phyloP scores from a whole-genome alignment of 1,284 basidiomycete species.

The Naganishia cerealis region DNA sequence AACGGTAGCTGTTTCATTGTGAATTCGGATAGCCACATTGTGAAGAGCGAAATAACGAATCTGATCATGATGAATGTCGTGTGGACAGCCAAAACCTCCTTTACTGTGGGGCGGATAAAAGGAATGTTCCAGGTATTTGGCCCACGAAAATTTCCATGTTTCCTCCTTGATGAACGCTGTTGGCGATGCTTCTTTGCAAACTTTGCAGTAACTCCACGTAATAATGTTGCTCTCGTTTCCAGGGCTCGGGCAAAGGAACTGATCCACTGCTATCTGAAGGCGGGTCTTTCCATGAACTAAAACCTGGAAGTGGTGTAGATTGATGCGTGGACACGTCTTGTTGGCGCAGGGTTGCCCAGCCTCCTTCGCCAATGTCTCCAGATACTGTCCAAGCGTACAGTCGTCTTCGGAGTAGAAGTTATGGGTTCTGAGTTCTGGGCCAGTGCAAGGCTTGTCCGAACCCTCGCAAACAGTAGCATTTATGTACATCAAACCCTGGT shows the following conservation, averaged over 20 bases:
- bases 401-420: slow-evolving; percentile 93
- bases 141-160: slow-evolving; percentile 65
- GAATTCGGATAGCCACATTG: slow-evolving; percentile 77
- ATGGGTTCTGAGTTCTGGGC: slow-evolving; percentile 64
- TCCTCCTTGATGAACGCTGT: slow-evolving; percentile 89
- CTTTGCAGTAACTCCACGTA: slow-evolving; percentile 87
- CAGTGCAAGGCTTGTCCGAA: slow-evolving; percentile 56
- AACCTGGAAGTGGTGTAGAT: slow-evolving; percentile 80
- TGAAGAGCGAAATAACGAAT: slow-evolving; percentile 80
- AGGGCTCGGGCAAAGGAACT: slow-evolving; percentile 59
- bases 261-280: slow-evolving; percentile 79
- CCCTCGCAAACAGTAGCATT: slow-evolving; percentile 51
- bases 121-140: slow-evolving; percentile 53
- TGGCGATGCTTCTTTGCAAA: slow-evolving; percentile 77
- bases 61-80: slow-evolving; percentile 92
- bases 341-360: slow-evolving; percentile 72
- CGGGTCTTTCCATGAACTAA: slow-evolving; percentile 85
- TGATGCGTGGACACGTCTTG: slow-evolving; percentile 77
- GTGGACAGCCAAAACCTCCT: slow-evolving; percentile 68
- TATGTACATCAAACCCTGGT: slow-evolving; percentile 72
- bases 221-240: slow-evolving; percentile 70
- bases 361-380: slow-evolving; percentile 69
- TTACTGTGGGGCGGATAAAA: slow-evolving; percentile 81
- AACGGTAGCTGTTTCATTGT: slow-evolving; percentile 76
- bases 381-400: slow-evolving; percentile 85